Evolutionary conservation across 208 protist genomes (phyloP).

Genomic region (Acanthamoeba sp.): DNA sequence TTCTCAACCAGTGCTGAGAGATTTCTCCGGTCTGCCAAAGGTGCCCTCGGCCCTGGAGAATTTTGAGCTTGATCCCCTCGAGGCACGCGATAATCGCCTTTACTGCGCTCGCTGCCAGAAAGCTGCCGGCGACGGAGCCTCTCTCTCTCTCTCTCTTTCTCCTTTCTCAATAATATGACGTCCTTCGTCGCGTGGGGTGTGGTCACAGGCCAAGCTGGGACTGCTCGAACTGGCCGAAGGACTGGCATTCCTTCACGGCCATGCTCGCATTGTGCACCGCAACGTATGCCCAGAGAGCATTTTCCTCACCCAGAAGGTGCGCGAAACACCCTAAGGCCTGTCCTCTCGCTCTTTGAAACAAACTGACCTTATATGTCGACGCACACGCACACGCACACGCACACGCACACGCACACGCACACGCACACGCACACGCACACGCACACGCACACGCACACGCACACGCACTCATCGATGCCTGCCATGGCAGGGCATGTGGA

Average conservation of each 20-base stretch:
- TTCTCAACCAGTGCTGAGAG: not conserved
- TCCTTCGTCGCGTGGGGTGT: no score
- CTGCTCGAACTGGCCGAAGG: conserved; percentile 22
- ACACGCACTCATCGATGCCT: no score
- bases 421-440: no score
- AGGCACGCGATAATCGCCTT: no score
- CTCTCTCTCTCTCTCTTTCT: not conserved
- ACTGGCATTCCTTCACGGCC: conserved; percentile 13
- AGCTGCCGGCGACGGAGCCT: not conserved
- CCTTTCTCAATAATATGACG: no score
- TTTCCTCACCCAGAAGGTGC: conserved; percentile 36
- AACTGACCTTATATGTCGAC: no score
- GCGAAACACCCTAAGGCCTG: no score
- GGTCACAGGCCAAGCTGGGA: conserved; percentile 2
- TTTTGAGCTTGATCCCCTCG: not conserved
- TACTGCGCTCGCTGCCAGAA: no score
- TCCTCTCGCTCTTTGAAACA: no score
- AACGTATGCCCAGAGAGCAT: conserved; percentile 51
- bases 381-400: no score
- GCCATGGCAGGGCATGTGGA: not conserved
- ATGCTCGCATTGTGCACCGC: conserved; percentile 29
- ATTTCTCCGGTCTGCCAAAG: conserved; percentile 10
- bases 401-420: no score
- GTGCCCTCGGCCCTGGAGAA: conserved; percentile 11
- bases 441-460: no score